Percentiles rank a stretch among this genome's conserved stretches.
phyloP scores from a whole-genome alignment of 1,139 yeast species.

The Blastobotrys illinoisensis region DNA sequence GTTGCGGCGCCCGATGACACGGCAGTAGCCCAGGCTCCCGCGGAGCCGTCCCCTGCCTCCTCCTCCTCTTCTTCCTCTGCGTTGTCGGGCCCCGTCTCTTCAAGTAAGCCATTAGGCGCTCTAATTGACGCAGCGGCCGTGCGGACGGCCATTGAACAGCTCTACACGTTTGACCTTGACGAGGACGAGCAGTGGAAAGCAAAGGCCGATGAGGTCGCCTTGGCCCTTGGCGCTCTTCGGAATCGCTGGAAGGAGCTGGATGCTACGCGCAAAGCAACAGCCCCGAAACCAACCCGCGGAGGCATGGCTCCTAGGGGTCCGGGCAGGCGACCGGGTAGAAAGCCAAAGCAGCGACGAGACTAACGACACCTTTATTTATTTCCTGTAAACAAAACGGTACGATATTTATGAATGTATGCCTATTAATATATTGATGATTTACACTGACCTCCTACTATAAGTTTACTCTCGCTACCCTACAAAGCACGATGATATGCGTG shows the following conservation, averaged over 20 bases:
- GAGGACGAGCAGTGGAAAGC: neutral
- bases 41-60: neutral
- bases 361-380: neutral
- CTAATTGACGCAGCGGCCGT: neutral
- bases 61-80: neutral
- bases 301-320: neutral
- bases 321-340: neutral
- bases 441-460: neutral
- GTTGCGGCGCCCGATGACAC: neutral
- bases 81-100: neutral
- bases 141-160: neutral
- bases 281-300: neutral
- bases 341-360: neutral
- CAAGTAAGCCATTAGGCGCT: neutral
- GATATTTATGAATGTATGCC: neutral
- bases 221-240: neutral
- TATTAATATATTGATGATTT: neutral
- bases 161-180: neutral
- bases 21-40: neutral
- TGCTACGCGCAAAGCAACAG: neutral
- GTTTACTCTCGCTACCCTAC: too few species aligned
- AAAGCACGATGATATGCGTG: too few species aligned
- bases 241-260: neutral
- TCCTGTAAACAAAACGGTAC: neutral
- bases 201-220: neutral